phyloP scores from a whole-genome alignment of 1,284 basidiomycete species.

The Cerrena zonata region DNA sequence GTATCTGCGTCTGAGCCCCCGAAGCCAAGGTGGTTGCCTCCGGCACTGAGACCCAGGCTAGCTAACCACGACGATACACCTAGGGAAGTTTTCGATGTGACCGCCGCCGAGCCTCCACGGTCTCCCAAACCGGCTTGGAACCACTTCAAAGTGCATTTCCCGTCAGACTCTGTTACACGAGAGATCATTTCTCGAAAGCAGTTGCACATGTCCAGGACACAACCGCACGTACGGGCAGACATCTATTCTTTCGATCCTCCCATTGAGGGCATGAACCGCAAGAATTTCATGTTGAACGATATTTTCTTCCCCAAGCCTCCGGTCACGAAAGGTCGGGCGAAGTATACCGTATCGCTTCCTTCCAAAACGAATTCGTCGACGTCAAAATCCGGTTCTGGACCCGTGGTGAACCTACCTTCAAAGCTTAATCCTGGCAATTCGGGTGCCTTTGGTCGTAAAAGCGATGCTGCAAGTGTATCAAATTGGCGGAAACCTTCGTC shows the following conservation, averaged over 20 bases:
- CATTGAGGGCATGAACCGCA: conserved; percentile 56
- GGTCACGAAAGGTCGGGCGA: conserved; percentile 39
- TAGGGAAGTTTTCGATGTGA: conserved; percentile 44
- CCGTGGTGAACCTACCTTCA: conserved; percentile 40
- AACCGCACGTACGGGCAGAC: conserved; percentile 51
- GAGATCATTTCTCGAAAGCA: conserved; percentile 46
- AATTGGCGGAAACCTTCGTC: conserved; percentile 47
- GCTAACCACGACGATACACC: conserved; percentile 25
- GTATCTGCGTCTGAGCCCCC: conserved; percentile 10
- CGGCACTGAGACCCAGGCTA: conserved; percentile 40
- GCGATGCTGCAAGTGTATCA: conserved; percentile 42
- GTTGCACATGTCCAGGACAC: conserved; percentile 35
- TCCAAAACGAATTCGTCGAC: background rate
- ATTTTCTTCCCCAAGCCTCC: conserved; percentile 55
- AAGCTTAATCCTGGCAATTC: conserved; percentile 22
- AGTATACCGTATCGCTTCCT: conserved; percentile 54
- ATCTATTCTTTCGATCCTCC: conserved; percentile 74
- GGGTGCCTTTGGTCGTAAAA: conserved; percentile 45
- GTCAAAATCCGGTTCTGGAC: conserved; percentile 10
- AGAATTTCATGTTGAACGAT: conserved; percentile 65
- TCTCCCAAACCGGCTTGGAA: conserved; percentile 55
- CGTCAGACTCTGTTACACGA: conserved; percentile 35
- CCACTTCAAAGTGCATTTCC: conserved; percentile 52
- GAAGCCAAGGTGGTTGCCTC: conserved; percentile 47
- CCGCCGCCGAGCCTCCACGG: conserved; percentile 45